These are phyloP conservation scores for Suillus fuscotomentosus DNA, from an alignment of 768 basidiomycete species.

Conservation along the genomic window DNA sequence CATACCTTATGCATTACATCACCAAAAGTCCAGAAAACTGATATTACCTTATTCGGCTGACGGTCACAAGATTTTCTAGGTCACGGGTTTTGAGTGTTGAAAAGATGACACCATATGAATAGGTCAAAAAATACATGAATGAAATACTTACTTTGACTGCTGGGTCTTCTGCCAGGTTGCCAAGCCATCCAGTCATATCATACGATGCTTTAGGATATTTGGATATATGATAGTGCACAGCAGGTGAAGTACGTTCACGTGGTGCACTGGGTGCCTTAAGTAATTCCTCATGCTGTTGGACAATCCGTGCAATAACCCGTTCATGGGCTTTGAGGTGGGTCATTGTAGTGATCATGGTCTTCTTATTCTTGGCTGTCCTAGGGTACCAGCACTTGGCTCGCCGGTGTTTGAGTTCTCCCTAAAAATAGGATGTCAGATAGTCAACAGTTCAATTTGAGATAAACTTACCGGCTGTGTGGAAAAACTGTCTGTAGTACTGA, in stretches of 20 bases:
- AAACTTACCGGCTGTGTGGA: constrained; percentile 33
- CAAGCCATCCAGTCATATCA: constrained; percentile 13
- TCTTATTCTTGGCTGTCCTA: constrained; percentile 34
- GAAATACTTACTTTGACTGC: no score
- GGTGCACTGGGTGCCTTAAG: constrained; percentile 12
- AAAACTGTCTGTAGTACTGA: constrained; percentile 36
- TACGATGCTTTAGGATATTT: constrained; percentile 28
- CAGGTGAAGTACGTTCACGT: constrained; percentile 15
- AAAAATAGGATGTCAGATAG: neutral
- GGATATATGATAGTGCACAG: constrained; percentile 23
- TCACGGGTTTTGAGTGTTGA: no score
- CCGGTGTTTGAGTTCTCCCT: constrained; percentile 41
- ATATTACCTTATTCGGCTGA: no score
- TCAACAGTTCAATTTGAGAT: neutral
- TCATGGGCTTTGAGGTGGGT: neutral
- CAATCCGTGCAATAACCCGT: constrained; percentile 9
- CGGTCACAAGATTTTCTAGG: no score
- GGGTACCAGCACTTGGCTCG: constrained; percentile 35
- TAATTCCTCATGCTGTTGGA: neutral
- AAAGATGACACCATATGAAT: no score
- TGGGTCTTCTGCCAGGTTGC: neutral
- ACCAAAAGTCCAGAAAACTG: no score
- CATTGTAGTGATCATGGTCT: constrained; percentile 10
- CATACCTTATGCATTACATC: no score
- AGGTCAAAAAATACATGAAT: no score